Evolutionary conservation across 164 flowering plant species (phyloP).

Genomic region (Umbellularia californica): DNA sequence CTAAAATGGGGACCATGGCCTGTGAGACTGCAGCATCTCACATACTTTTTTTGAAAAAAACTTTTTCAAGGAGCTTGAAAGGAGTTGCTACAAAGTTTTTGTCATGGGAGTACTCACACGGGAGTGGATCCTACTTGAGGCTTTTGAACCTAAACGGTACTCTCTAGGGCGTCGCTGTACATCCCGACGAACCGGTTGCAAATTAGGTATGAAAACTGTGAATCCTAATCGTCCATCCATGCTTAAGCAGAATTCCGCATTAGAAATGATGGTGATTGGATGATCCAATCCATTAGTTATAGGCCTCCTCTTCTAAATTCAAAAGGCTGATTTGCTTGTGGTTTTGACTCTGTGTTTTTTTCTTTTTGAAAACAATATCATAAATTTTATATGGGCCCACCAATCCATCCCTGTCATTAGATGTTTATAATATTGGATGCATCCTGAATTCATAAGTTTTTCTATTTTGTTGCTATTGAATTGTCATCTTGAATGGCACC

Average conservation of each 20-base stretch:
- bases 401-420: no score
- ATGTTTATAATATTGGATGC: no score
- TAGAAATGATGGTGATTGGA: neutral
- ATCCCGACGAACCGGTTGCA: neutral
- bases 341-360: no score
- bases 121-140: neutral
- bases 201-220: neutral
- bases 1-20: neutral
- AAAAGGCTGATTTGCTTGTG: neutral
- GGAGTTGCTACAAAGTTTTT: neutral
- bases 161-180: slow-evolving; percentile 7
- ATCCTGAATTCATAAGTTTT: no score
- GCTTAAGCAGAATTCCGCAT: neutral
- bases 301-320: neutral
- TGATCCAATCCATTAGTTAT: neutral
- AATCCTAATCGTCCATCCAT: neutral
- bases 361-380: no score
- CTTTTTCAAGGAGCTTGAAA: neutral
- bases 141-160: slow-evolving; percentile 95
- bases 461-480: no score
- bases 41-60: no score
- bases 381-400: no score
- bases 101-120: neutral
- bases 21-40: no score
- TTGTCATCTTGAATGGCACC: no score